These are phyloP conservation scores for Colletotrichum destructivum DNA, from an alignment of 2,329 filamentous ascomycete species.

Conservation along the genomic window DNA sequence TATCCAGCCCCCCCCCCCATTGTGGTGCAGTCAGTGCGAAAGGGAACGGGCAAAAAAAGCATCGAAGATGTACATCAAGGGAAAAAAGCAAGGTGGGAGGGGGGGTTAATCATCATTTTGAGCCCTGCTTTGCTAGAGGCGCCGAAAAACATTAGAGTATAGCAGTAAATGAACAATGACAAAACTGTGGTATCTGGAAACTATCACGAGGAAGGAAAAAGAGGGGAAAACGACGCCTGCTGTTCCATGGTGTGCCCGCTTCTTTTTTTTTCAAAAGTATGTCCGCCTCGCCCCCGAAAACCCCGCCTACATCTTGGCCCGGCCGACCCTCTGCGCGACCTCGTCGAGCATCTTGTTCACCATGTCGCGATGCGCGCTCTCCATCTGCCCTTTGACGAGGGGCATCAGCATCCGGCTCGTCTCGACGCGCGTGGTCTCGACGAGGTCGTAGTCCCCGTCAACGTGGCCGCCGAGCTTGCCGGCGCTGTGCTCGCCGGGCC, in stretches of 20 bases:
- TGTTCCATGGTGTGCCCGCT: neutral
- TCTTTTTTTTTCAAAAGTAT: neutral
- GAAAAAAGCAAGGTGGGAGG: neutral
- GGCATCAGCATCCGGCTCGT: conserved; percentile 55
- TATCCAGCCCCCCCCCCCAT: too few species aligned
- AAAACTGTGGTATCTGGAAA: conserved; percentile 35
- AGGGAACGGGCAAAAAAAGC: neutral
- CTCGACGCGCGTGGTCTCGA: conserved; percentile 52
- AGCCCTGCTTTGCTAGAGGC: neutral
- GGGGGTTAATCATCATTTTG: neutral
- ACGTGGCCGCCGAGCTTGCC: conserved; percentile 39
- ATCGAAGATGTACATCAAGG: neutral
- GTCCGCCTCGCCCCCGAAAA: neutral
- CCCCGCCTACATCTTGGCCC: conserved; percentile 20
- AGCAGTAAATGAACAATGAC: conserved; percentile 7
- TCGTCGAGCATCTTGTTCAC: conserved; percentile 51
- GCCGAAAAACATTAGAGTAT: neutral
- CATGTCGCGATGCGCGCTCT: conserved; percentile 50
- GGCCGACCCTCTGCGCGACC: conserved; percentile 45
- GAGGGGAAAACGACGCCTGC: neutral
- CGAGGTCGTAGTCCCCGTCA: conserved; percentile 51
- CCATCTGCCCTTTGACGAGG: conserved; percentile 51
- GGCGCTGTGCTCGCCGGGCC: conserved; percentile 31
- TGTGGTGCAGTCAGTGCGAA: too few species aligned
- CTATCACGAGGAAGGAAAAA: neutral